phyloP scores from a whole-genome alignment of 192 early-diverging fungal genomes.

The Entophlyctis luteolus region DNA sequence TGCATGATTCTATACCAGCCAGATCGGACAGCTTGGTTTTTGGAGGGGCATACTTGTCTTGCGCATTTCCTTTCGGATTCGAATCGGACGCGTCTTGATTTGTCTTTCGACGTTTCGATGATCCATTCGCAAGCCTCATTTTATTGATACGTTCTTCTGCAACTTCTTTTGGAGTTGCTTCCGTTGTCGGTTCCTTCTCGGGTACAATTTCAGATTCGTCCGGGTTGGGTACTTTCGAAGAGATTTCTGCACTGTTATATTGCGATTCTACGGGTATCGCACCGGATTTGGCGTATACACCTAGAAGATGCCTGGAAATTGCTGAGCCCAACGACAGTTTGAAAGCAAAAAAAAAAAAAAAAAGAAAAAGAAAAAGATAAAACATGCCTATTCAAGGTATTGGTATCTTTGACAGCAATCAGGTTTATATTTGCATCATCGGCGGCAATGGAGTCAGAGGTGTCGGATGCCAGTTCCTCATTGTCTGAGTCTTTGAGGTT shows the following conservation, averaged over 20 bases:
- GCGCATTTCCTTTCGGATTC: not conserved
- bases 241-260: too few relatives aligned
- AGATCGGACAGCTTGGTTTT: conserved; percentile 68
- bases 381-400: not conserved
- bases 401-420: conserved; percentile 14
- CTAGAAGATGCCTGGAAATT: not conserved
- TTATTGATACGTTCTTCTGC: conserved; percentile 6
- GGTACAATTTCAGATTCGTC: not conserved
- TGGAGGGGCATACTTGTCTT: conserved; percentile 53
- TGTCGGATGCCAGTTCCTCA: not conserved
- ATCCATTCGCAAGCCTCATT: conserved; percentile 8
- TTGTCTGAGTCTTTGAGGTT: not conserved
- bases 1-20: conserved; percentile 87
- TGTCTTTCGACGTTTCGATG: conserved; percentile 9
- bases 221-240: not conserved
- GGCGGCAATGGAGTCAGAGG: not conserved
- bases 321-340: not conserved
- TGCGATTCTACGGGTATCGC: not conserved
- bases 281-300: conserved; percentile 5
- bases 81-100: not conserved
- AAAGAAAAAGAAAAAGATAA: not conserved
- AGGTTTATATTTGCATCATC: not conserved
- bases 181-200: not conserved
- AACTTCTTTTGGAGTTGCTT: not conserved
- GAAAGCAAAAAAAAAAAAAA: not conserved